Percentiles rank a stretch among this genome's conserved stretches.
Conservation (phyloP, 371 early-diverging fungal genomes). For the Mortierella sp. region DNA sequence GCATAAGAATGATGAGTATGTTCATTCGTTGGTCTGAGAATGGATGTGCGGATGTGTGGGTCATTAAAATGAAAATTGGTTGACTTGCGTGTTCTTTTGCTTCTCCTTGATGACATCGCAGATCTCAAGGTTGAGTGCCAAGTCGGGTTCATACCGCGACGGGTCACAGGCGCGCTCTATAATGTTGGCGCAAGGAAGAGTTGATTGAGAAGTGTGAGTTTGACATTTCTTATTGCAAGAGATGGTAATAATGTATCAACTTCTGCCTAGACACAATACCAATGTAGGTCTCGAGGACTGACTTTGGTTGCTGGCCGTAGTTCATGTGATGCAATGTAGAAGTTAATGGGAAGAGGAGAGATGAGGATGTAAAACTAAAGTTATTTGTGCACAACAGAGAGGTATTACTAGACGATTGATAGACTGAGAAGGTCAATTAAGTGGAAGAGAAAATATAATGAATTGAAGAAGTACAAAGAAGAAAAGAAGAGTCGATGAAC, state of each 20-base stretch:
- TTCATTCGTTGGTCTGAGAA: neutral
- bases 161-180: conserved; percentile 86
- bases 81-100: conserved; percentile 82
- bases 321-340: conserved; percentile 22
- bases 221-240: neutral
- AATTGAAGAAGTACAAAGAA: neutral
- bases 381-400: neutral
- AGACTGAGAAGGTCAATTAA: neutral
- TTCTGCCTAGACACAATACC: conserved; percentile 16
- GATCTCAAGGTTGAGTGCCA: conserved; percentile 92
- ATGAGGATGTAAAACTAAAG: neutral
- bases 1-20: neutral
- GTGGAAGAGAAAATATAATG: neutral
- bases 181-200: neutral
- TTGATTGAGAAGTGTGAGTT: neutral
- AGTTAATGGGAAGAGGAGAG: neutral
- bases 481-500: neutral
- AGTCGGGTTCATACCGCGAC: conserved; percentile 78
- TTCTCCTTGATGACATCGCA: conserved; percentile 93
- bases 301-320: conserved; percentile 54
- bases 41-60: too few species aligned
- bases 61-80: neutral
- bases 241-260: neutral
- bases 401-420: neutral
- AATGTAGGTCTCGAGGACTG: conserved; percentile 56